Conservation (phyloP, 164 flowering plant species). For the Houttuynia cordata region DNA sequence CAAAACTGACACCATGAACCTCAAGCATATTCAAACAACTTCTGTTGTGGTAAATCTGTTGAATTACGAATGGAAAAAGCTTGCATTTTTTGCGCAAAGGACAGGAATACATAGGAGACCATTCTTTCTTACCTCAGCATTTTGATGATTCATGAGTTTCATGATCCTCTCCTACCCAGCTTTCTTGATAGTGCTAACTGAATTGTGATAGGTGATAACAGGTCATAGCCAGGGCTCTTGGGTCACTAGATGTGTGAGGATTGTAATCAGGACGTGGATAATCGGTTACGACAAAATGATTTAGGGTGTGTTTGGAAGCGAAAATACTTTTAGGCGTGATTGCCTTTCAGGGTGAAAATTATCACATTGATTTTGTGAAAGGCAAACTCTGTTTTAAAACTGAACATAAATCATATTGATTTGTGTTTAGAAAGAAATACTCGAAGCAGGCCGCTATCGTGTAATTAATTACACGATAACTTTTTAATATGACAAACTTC, state of each 20-base stretch:
- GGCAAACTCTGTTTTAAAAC: too few relatives aligned
- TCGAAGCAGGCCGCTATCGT: too few relatives aligned
- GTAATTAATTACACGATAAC: too few relatives aligned
- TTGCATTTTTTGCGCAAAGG: slow-evolving; percentile 89
- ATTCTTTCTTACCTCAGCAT: slow-evolving; percentile 79
- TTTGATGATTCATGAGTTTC: slow-evolving; percentile 90
- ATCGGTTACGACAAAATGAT: slow-evolving; percentile 43
- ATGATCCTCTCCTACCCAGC: slow-evolving; percentile 84
- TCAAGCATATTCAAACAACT: background rate
- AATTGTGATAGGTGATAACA: slow-evolving; percentile 94
- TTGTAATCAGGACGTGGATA: slow-evolving; percentile 75
- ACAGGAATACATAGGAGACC: slow-evolving; percentile 81
- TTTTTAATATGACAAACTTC: too few relatives aligned
- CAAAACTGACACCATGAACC: background rate
- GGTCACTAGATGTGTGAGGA: slow-evolving; percentile 75
- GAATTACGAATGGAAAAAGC: slow-evolving; percentile 72
- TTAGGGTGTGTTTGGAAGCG: too few relatives aligned
- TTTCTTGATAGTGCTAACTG: slow-evolving; percentile 77
- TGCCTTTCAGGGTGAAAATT: too few relatives aligned
- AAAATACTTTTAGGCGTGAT: too few relatives aligned
- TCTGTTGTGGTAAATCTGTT: background rate
- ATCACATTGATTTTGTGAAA: too few relatives aligned
- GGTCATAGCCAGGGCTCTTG: slow-evolving; percentile 84
- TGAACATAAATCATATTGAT: too few relatives aligned
- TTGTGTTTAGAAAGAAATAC: too few relatives aligned